phyloP scores from a whole-genome alignment of 2,329 filamentous ascomycete species.

The Fusarium napiforme region DNA sequence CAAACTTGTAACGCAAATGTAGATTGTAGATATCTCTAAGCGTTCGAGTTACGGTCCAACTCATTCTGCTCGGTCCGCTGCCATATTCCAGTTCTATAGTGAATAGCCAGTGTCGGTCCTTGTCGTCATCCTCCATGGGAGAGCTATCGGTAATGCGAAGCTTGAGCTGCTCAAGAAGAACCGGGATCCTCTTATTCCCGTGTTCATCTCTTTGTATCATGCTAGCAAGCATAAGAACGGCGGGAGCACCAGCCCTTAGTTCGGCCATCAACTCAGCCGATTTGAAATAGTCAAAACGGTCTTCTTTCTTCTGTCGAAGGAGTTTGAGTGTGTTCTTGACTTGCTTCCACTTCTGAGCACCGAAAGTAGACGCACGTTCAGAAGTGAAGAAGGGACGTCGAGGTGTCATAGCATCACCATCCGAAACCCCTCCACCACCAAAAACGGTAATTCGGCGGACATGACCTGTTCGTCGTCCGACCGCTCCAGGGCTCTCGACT shows the following conservation, averaged over 20 bases:
- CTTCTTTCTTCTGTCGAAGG: conserved; percentile 83
- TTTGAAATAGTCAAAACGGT: conserved; percentile 92
- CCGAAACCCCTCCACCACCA: conserved; percentile 71
- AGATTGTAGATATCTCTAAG: conserved; percentile 91
- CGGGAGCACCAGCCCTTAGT: conserved; percentile 89
- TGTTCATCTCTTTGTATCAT: conserved; percentile 99
- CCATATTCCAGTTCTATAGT: conserved; percentile 95
- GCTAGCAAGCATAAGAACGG: conserved; percentile 92
- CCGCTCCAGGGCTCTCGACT: conserved; percentile 58
- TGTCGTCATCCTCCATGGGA: conserved; percentile 71
- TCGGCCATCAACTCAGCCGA: conserved; percentile 97
- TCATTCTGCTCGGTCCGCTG: conserved; percentile 94
- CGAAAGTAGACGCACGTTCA: conserved; percentile 77
- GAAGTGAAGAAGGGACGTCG: conserved; percentile 67
- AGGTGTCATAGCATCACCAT: conserved; percentile 68
- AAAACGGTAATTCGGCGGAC: conserved; percentile 74
- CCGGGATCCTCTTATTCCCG: conserved; percentile 92
- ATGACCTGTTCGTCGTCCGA: conserved; percentile 68
- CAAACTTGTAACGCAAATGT: conserved; percentile 92
- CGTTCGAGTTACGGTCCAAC: conserved; percentile 90
- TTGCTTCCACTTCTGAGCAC: conserved; percentile 89
- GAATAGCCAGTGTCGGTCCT: conserved; percentile 83
- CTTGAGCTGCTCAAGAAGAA: conserved; percentile 94
- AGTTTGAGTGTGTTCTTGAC: conserved; percentile 89
- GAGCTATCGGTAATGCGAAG: conserved; percentile 84